Base-by-base conservation (phyloP, 345 rosid species). In the Gossypium rotundifolium region DNA sequence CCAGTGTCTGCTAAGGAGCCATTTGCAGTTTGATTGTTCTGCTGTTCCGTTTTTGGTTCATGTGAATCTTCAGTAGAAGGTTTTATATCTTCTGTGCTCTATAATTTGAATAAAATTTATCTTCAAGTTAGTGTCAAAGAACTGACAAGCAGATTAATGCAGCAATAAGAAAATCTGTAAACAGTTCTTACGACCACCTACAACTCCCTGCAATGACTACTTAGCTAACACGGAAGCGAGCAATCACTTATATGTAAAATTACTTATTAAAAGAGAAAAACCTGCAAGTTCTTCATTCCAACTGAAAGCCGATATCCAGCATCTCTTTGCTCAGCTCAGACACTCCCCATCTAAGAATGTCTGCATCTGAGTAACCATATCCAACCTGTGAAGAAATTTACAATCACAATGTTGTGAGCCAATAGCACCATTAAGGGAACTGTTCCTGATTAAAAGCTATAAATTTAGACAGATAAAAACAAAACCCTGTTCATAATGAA, bases 271-370 rank as follows among this genome's bases (percentile, higher is more conserved):
- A n/a, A 49, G 14, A 53, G 27, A 16, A 29, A 17, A 25, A 70
- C 93, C 93, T 89, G 88, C 72, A 82, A 72, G 78, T 78, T 87
- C 93, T 86, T 89, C 93, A 89, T 89, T 80, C 82, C 91, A 87
- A 81, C 83, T 78, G 77, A 79, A 79, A 65, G 81, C 81, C 80
- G 80, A 81, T 70, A 81, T 78, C 77, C 65, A 3, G 81, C 91
- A 87, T 87, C 79, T 82, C 86, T 73, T 77, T 42, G 67, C 71
- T 81, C 77, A 80, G 80, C 80, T 42, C 76, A 66, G 40, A 79
- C 17, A 55, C 48, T 42, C 70, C 73, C 45, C 67, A 65, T 67
- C 71, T 29, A 62, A 58, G 25, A 64, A 61, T 14, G 72, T 62
- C 55, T 48, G 71, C 73, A 52, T 16, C 69, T 27, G 23, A 63